Conservation (phyloP, 257 asterid species). For the Solanum pimpinellifolium region DNA sequence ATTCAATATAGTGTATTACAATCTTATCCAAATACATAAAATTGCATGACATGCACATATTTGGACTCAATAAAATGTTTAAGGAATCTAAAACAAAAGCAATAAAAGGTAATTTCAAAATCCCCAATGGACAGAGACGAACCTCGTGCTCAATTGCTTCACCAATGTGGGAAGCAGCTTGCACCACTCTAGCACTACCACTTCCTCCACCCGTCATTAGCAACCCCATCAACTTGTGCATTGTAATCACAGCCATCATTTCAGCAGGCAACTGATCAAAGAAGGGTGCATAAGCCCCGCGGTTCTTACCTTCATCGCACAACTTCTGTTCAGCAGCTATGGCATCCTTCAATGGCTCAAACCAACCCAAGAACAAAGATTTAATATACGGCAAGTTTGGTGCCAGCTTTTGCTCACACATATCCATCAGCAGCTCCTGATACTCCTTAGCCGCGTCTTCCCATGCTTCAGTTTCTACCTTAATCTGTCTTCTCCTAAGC, state of each 20-base stretch:
- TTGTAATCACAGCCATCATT: constrained; percentile 92
- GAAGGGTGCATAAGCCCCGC: constrained; percentile 39
- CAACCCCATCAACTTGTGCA: constrained; percentile 89
- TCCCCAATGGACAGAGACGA: neutral
- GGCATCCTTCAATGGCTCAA: constrained; percentile 83
- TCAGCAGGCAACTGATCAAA: constrained; percentile 76
- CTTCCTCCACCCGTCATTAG: constrained; percentile 75
- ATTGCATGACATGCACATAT: neutral
- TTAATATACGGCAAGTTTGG: constrained; percentile 90
- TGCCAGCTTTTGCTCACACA: constrained; percentile 95
- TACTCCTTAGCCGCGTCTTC: constrained; percentile 80
- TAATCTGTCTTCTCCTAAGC: constrained; percentile 71
- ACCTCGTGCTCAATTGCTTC: constrained; percentile 98
- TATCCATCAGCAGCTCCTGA: constrained; percentile 67
- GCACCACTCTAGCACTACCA: constrained; percentile 72
- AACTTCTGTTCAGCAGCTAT: constrained; percentile 70
- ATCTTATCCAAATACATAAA: neutral
- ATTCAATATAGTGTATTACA: neutral
- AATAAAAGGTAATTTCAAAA: neutral
- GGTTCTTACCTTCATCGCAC: constrained; percentile 43
- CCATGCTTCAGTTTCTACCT: constrained; percentile 90
- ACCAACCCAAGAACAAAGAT: constrained; percentile 89
- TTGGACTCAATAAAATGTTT: neutral
- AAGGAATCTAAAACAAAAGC: neutral
- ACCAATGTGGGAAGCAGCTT: constrained; percentile 66